Base-by-base conservation (phyloP, 495 filamentous ascomycete species). In the Podospora pseudoanserina region DNA sequence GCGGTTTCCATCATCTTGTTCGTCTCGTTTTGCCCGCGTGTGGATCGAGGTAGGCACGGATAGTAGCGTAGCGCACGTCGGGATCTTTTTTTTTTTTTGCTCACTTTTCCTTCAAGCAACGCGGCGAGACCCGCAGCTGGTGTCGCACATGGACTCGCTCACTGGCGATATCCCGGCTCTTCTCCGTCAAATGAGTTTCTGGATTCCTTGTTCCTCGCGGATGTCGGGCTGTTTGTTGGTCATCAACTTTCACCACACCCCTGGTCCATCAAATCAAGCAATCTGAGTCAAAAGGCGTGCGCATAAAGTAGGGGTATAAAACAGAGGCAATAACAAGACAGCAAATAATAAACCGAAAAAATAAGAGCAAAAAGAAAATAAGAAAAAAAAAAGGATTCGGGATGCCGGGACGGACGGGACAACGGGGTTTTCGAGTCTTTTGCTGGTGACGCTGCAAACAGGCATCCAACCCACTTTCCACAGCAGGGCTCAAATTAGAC, bases 401-500 rank as follows among this genome's bases (percentile, higher is more conserved):
- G 55, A 26, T 19, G 23, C n/a, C 60, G 9, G 44, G 57, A 64
- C 60, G 55, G 32, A 11, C 55, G 2, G 2, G 65, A 19, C 66
- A 63, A 66, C 68, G 53, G 54, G 54, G 66, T 58, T 73, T 60
- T 67, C 59, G 58, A 64, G 60, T 57, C 67, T 65, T 59, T 59
- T 32, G n/a, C 44, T 23, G 3, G 61, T 64, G 67, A 73, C 69
- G 69, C 62, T 57, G 53, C 72, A 68, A 66, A 60, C 71, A 69
- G 58, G 54, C 71, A 61, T 18, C 59, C 59, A 19, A 61, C 59
- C 23, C 59, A 32, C 27, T 27, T 61, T 61, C 67, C 70, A 23
- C 65, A 57, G 55, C 65, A 69, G 60, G 64, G 70, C 71, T 70
- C 73, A 74, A 77, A 77, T 75, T 72, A 70, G 70, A 70, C 65